These are phyloP conservation scores for Calocybe cyanea DNA, from an alignment of 768 basidiomycete genomes.

Conservation along the genomic window DNA sequence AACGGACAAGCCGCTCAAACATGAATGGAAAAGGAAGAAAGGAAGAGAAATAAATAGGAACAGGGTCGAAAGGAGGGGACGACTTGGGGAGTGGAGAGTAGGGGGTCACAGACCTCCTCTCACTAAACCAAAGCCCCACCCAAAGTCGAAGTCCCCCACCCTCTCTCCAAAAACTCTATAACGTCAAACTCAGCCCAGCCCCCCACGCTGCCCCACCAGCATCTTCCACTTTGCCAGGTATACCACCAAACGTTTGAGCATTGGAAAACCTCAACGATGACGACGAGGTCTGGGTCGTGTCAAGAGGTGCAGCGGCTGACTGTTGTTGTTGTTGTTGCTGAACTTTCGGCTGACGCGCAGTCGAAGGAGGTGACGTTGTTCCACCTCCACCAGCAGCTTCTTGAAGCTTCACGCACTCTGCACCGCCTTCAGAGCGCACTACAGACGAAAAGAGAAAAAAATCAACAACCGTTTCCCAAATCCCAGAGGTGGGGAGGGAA, in stretches of 20 bases:
- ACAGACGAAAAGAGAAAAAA: background rate
- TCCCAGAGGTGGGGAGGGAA: conserved; percentile 1
- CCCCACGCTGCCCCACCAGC: conserved; percentile 10
- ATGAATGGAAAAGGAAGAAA: conserved; percentile 1
- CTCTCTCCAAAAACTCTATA: conserved; percentile 5
- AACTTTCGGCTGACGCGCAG: background rate
- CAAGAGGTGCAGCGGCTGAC: background rate
- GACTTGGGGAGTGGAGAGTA: background rate
- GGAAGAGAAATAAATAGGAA: background rate
- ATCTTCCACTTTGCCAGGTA: conserved; percentile 11
- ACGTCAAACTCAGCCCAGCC: conserved; percentile 11
- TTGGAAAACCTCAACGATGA: background rate
- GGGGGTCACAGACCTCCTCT: background rate
- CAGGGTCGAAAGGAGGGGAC: background rate
- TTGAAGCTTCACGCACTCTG: conserved; percentile 56
- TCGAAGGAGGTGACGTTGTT: background rate
- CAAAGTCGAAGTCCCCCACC: background rate
- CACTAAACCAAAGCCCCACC: background rate
- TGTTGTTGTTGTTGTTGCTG: no score
- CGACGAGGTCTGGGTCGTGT: background rate
- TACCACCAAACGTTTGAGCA: background rate
- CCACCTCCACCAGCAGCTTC: conserved; percentile 20
- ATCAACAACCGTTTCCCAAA: background rate
- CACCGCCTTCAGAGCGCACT: conserved; percentile 82
- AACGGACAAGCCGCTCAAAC: conserved; percentile 2